phyloP scores from a whole-genome alignment of 2,329 filamentous ascomycete species.

The Trichoderma oligosporum region DNA sequence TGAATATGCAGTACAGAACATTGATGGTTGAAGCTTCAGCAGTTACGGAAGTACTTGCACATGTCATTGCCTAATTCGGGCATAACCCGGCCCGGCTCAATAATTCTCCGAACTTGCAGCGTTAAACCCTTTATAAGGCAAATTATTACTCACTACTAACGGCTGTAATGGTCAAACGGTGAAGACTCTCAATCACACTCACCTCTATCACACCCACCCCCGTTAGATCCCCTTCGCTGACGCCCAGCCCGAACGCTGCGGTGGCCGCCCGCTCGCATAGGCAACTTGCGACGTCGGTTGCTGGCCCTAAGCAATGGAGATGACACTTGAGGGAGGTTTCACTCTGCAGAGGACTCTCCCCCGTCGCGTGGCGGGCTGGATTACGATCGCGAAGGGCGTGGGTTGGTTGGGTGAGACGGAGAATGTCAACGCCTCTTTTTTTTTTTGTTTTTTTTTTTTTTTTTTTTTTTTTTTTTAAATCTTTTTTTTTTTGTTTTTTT shows the following conservation, averaged over 20 bases:
- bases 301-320: conserved; percentile 65
- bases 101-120: background rate
- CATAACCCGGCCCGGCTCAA: background rate
- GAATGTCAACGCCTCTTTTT: conserved; percentile 47
- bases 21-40: background rate
- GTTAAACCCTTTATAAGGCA: conserved; percentile 24
- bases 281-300: conserved; percentile 60
- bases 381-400: conserved; percentile 61
- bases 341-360: conserved; percentile 70
- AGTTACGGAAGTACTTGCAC: background rate
- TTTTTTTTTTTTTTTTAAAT: background rate
- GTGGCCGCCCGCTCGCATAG: conserved; percentile 62
- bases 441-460: conserved; percentile 31
- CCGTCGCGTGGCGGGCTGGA: conserved; percentile 68
- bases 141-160: conserved; percentile 18
- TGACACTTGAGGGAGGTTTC: conserved; percentile 66
- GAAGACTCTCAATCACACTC: conserved; percentile 55
- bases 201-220: conserved; percentile 49
- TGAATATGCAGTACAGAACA: background rate
- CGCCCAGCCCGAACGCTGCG: conserved; percentile 67
- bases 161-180: conserved; percentile 63
- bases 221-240: conserved; percentile 52
- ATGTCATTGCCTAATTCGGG: background rate
- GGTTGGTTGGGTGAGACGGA: conserved; percentile 53
- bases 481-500: conserved; percentile 38